Base-by-base conservation (phyloP, 148 eudicot genomes). In the Spergularia bocconei region DNA sequence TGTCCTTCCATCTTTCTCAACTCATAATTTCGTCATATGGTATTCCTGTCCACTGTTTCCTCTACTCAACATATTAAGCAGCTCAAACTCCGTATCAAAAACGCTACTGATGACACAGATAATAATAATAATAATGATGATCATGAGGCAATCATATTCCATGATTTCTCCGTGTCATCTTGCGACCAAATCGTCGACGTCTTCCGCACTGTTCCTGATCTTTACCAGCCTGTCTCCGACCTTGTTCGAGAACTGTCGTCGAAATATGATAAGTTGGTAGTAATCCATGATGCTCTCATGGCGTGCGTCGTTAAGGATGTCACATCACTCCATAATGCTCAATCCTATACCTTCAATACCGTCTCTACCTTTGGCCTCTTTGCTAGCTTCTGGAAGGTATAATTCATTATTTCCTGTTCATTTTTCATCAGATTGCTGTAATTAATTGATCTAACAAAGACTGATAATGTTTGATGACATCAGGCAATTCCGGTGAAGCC, bases 401-500 rank as follows among this genome's bases (percentile, higher is more conserved):
- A 16, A 21, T 7, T 58, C 1, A n/a, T 58, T 58, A 20, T n/a
- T 55, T 17, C 7, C 17, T 55, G 17, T 15, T 14, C 1, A 5
- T 55, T 4, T 15, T 15, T 58, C 4, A 57, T 57, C 10, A 19
- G 6, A 57, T 2, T 19, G 9, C 7, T 57, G 23, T 19, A 15
- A 57, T 57, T 56, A 56, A 15, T 23, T n/a, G n/a, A n/a, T n/a
- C n/a, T n/a, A n/a, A n/a, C n/a, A n/a, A n/a, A n/a, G n/a, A n/a
- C n/a, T n/a, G n/a, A 29, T 29, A 29, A 29, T 29, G 36, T 29
- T 29, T 29, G 36, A 29, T 19, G 62, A 2, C 48, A n/a, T n/a
- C n/a, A 69, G 72, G 41, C 5, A 16, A 69, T 51, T 69, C 72
- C 72, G 14, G 58, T 51, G 72, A 69, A 69, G 36, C 72, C 72